Evolutionary conservation across 192 early-diverging fungal genomes (phyloP), one percentile per base, ranked within the genome.

Genomic region (Physocladia obscura): DNA sequence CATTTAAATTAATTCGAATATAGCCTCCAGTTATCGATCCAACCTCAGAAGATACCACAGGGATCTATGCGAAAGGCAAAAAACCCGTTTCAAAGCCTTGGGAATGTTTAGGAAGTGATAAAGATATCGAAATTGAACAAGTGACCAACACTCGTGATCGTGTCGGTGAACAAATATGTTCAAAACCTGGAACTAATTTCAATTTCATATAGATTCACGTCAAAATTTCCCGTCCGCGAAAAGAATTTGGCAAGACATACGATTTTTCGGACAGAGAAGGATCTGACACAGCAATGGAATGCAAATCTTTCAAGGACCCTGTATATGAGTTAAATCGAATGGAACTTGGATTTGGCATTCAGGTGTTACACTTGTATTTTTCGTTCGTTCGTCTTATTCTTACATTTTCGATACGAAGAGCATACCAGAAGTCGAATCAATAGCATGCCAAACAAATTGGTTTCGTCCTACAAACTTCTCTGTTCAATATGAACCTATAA

Each of bases 41-140:
- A n/a, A 50, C 35, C n/a, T 31, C 63, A 26, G 61, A 62, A 65
- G 65, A 49, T 44, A 51, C 4, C 21, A 30, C 50, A 36, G 61
- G 24, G 19, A 39, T 49, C 8, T 65, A 44, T 24, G 44, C 44
- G 71, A 79, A 79, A 44, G 17, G 27, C 4, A 76, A 76, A 52
- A 58, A 73, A 54, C 51, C 56, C 49, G 69, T 61, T n/a, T 74
- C 70, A 21, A 74, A 78, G 48, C 52, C 70, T 39, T 88, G 81
- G 84, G 76, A 77, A 44, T 76, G 61, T 40, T 67, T 84, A n/a
- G 86, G 86, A 57, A 88, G 85, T 54, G 86, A 88, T 49, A 85
- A 82, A 54, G 86, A 88, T 40, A 83, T 88, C 24, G 86, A 88
- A 47, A 35, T 70, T 39, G 86, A 88, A 55, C 50, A 61, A 59